These are phyloP conservation scores for Gossypium longicalyx DNA, from an alignment of 345 rosid species.

Conservation along the genomic window DNA sequence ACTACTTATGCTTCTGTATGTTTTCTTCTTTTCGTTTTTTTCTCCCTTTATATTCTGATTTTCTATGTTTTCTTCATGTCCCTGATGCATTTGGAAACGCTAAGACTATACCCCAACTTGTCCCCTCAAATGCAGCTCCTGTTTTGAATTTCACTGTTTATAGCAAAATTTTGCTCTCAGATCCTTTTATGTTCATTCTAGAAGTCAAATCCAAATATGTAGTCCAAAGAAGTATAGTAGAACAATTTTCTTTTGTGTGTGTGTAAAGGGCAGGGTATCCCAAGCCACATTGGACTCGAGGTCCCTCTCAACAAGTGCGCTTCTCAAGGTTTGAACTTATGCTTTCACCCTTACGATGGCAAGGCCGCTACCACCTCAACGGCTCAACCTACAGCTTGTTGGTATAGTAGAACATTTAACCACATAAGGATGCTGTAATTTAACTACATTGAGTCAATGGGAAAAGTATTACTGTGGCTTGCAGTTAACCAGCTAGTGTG, in stretches of 20 bases:
- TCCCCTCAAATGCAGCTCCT: neutral
- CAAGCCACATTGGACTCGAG: too few species aligned
- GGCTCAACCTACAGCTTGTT: too few species aligned
- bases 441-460: neutral
- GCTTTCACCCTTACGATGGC: too few species aligned
- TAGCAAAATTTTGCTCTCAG: neutral
- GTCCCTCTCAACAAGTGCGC: too few species aligned
- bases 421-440: too few species aligned
- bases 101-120: constrained; percentile 5
- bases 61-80: neutral
- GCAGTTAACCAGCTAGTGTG: neutral
- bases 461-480: neutral
- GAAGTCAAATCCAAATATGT: neutral
- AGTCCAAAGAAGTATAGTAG: neutral
- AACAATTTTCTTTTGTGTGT: neutral
- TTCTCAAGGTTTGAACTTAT: too few species aligned
- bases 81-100: neutral
- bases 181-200: neutral
- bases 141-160: neutral
- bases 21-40: constrained; percentile 4
- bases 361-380: too few species aligned
- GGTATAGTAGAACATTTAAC: too few species aligned
- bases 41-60: neutral
- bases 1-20: constrained; percentile 60
- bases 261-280: too few species aligned